Conservation (phyloP, 495 filamentous ascomycete genomes). For the Penicillium soppii region DNA sequence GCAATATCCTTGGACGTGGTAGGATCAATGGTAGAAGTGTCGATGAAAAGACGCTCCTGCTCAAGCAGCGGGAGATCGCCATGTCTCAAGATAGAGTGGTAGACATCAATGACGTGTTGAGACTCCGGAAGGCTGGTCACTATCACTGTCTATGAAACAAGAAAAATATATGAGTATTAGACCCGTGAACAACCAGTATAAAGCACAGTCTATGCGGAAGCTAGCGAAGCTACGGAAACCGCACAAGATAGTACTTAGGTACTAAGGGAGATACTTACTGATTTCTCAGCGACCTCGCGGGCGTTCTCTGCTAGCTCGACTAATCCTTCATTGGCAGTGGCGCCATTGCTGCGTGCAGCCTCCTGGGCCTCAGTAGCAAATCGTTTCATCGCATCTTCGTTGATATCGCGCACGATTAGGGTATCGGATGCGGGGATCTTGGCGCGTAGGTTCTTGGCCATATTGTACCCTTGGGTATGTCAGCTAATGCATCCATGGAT, state of each 20-base stretch:
- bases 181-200: neutral
- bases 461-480: conserved; percentile 62
- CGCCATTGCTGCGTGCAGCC: conserved; percentile 24
- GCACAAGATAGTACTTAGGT: neutral
- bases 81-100: conserved; percentile 57
- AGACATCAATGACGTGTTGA: conserved; percentile 73
- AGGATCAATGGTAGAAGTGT: conserved; percentile 85
- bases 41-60: conserved; percentile 67
- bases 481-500: conserved; percentile 5
- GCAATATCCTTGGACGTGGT: conserved; percentile 69
- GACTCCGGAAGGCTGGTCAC: conserved; percentile 82
- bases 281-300: conserved; percentile 64
- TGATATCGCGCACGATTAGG: conserved; percentile 73
- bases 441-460: conserved; percentile 82
- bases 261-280: conserved; percentile 71
- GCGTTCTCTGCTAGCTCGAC: conserved; percentile 59
- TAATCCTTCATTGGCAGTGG: conserved; percentile 36
- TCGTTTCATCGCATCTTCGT: conserved; percentile 54
- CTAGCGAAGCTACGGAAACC: neutral
- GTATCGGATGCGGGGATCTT: conserved; percentile 71
- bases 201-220: neutral
- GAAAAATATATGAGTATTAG: conserved; percentile 14
- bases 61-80: conserved; percentile 38
- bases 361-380: conserved; percentile 61
- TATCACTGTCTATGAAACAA: conserved; percentile 60